Conservation (phyloP, 352 stramenopile species). For the Globisporangium irregulare region DNA sequence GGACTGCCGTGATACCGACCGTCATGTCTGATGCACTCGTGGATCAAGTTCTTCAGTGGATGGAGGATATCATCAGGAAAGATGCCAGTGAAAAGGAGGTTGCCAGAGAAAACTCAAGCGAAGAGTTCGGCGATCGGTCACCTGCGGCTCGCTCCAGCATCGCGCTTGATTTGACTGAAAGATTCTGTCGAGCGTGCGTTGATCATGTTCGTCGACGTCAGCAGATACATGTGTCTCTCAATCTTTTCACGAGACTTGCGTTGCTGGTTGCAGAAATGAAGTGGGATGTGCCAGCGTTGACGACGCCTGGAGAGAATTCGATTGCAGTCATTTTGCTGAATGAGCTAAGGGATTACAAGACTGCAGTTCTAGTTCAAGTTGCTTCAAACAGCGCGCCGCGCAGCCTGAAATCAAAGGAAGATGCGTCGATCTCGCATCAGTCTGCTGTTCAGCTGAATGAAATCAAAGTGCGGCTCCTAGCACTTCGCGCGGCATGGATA, state of each 20-base stretch:
- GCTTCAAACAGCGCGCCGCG: background rate
- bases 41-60: slow-evolving; percentile 31
- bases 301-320: background rate
- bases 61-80: slow-evolving; percentile 33
- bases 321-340: slow-evolving; percentile 23
- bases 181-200: slow-evolving; percentile 26
- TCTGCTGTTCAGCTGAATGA: slow-evolving; percentile 24
- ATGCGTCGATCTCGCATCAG: slow-evolving; percentile 17
- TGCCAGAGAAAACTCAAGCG: slow-evolving; percentile 1
- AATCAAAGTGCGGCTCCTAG: slow-evolving; percentile 51
- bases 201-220: slow-evolving; percentile 23
- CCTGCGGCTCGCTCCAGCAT: background rate
- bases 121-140: background rate
- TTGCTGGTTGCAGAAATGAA: slow-evolving; percentile 25
- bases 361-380: slow-evolving; percentile 4
- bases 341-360: slow-evolving; percentile 30
- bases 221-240: slow-evolving; percentile 25
- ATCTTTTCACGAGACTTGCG: slow-evolving; percentile 35
- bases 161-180: slow-evolving; percentile 18
- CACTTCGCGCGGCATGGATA: slow-evolving; percentile 55
- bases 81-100: slow-evolving; percentile 3
- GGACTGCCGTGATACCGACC: slow-evolving; percentile 24
- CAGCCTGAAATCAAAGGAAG: background rate
- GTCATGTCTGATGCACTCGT: slow-evolving; percentile 21
- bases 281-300: background rate